phyloP scores from a whole-genome alignment of 1,139 yeast genomes.

The Zygoascus hellenicus region DNA sequence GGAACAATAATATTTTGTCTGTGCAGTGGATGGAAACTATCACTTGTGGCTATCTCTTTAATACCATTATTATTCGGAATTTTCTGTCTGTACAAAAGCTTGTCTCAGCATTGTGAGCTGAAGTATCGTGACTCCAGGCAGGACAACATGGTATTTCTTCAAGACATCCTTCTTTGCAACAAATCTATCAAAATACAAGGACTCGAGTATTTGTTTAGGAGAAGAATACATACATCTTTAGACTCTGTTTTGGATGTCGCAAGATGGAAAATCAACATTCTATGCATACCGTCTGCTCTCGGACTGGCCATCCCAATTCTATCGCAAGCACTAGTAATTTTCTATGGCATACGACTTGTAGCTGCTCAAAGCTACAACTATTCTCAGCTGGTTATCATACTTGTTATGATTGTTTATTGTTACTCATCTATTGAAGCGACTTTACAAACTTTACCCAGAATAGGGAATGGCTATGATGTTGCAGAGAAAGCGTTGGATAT shows the following conservation, averaged over 20 bases:
- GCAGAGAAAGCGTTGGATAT: constrained; percentile 21
- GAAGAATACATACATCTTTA: constrained; percentile 36
- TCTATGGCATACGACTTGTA: constrained; percentile 70
- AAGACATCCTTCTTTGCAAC: constrained; percentile 55
- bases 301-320: constrained; percentile 49
- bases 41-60: constrained; percentile 72
- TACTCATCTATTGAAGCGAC: constrained; percentile 56
- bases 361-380: constrained; percentile 50
- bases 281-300: constrained; percentile 58
- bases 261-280: constrained; percentile 27
- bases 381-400: constrained; percentile 57
- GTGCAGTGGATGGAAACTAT: constrained; percentile 76
- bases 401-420: constrained; percentile 69
- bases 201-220: constrained; percentile 44
- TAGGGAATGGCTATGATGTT: constrained; percentile 56
- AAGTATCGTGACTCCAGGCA: constrained; percentile 54
- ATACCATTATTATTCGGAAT: constrained; percentile 55
- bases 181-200: constrained; percentile 58
- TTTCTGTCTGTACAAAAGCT: constrained; percentile 47
- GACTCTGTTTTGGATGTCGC: constrained; percentile 17
- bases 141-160: constrained; percentile 46
- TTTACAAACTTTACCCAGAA: constrained; percentile 63
- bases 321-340: constrained; percentile 66
- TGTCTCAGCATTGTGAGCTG: constrained; percentile 53
- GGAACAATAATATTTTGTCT: constrained; percentile 75